A percentile compares a stretch with the other conserved stretches of the same genome.
Conservation (phyloP, 2,329 filamentous ascomycete species). For the Diaporthe citriasiana region DNA sequence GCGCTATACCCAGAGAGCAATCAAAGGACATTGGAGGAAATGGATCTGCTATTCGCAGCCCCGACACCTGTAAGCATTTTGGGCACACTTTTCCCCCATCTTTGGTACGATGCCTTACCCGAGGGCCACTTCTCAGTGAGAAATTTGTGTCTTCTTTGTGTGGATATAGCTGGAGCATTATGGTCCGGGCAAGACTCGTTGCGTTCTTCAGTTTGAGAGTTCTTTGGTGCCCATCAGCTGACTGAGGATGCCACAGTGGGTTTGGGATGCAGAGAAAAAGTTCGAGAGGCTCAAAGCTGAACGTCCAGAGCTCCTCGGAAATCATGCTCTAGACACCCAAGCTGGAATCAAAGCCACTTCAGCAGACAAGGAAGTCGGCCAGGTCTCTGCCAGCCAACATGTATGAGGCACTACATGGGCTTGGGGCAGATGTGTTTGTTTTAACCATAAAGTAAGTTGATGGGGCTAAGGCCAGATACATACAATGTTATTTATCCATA, state of each 20-base stretch:
- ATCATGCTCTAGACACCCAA: background rate
- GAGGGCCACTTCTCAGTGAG: background rate
- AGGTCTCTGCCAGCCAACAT: background rate
- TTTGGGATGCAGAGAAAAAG: conserved; percentile 44
- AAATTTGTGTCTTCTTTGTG: background rate
- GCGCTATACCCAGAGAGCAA: conserved; percentile 81
- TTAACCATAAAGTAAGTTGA: background rate
- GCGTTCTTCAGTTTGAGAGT: no score
- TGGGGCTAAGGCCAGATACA: background rate
- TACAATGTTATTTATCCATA: no score
- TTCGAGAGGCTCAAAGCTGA: conserved; percentile 45
- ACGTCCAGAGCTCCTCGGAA: conserved; percentile 42
- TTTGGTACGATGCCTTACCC: background rate
- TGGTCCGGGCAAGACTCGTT: background rate
- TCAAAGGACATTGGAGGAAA: conserved; percentile 81
- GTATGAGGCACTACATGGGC: background rate
- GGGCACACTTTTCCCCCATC: no score
- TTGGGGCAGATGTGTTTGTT: background rate
- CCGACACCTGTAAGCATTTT: conserved; percentile 21
- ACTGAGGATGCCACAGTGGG: conserved; percentile 11
- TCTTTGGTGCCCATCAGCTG: background rate
- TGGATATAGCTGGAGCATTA: background rate
- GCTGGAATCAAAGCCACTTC: conserved; percentile 47
- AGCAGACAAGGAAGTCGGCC: background rate
- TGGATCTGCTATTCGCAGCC: conserved; percentile 79